These are phyloP conservation scores for Coemansia sp. DNA, from an alignment of 192 early-diverging fungal species.

Conservation along the genomic window DNA sequence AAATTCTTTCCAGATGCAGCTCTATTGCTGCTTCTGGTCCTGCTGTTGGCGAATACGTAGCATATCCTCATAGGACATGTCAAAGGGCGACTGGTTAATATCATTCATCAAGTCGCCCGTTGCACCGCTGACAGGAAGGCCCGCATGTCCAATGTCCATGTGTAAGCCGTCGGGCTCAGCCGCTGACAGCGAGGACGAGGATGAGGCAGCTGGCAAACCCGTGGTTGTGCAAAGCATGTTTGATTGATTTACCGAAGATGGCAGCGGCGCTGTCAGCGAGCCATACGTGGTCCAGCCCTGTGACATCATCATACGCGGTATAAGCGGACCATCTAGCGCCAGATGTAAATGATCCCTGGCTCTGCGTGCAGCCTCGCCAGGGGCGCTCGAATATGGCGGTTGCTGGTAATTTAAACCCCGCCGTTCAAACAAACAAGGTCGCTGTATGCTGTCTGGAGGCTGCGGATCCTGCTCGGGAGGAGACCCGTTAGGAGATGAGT, in stretches of 20 bases:
- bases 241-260: slow-evolving; percentile 7
- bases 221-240: neutral
- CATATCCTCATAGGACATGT: slow-evolving; percentile 11
- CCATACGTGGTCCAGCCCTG: slow-evolving; percentile 37
- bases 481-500: slow-evolving; percentile 2
- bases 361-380: neutral
- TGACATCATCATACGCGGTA: slow-evolving; percentile 22
- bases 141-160: slow-evolving; percentile 5
- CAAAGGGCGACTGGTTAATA: slow-evolving; percentile 12
- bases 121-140: slow-evolving; percentile 5
- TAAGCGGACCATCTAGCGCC: slow-evolving; percentile 16
- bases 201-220: slow-evolving; percentile 9
- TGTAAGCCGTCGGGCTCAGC: slow-evolving; percentile 10
- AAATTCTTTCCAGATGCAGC: too few species aligned
- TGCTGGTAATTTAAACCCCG: too few species aligned
- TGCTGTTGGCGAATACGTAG: slow-evolving; percentile 9
- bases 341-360: slow-evolving; percentile 15
- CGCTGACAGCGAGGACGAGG: slow-evolving; percentile 22
- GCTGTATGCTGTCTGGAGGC: too few species aligned
- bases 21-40: slow-evolving; percentile 2
- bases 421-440: too few species aligned
- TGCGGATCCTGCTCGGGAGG: slow-evolving; percentile 4
- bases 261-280: slow-evolving; percentile 34
- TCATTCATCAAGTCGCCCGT: slow-evolving; percentile 6
- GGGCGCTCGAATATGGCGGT: too few species aligned